These are phyloP conservation scores for Pigoraptor vietnamica DNA, from an alignment of 78 protist genomes.

Conservation along the genomic window DNA sequence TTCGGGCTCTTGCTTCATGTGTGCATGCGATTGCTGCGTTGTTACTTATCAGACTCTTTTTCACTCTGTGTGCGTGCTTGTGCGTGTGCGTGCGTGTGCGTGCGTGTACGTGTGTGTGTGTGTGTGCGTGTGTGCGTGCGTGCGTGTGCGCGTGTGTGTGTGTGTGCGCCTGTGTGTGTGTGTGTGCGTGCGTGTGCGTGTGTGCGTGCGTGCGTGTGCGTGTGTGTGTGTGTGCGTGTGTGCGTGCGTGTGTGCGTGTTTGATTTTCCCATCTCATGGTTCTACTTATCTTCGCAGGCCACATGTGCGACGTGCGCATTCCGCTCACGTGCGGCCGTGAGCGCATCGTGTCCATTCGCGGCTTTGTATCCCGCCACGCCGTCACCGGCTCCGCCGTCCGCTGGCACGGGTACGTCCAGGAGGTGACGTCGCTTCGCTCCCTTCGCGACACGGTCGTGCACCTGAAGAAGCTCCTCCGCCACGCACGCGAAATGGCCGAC, in stretches of 20 bases:
- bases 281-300: neutral
- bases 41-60: neutral
- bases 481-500: neutral
- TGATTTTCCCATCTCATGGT: neutral
- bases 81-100: neutral
- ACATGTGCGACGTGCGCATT: neutral
- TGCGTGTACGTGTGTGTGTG: neutral
- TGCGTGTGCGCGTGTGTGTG: neutral
- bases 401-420: neutral
- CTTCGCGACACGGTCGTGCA: neutral
- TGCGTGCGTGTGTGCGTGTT: neutral
- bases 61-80: too few relatives aligned
- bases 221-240: neutral
- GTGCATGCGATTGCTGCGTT: neutral
- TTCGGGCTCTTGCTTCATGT: neutral
- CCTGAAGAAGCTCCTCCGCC: neutral
- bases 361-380: neutral
- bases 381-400: neutral
- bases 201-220: neutral
- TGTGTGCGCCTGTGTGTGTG: neutral
- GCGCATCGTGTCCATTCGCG: neutral
- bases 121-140: neutral
- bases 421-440: neutral
- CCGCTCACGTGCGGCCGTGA: neutral
- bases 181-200: neutral